Base-by-base conservation (phyloP, 75 land plant genomes). In the Selaginella moellendorffii region DNA sequence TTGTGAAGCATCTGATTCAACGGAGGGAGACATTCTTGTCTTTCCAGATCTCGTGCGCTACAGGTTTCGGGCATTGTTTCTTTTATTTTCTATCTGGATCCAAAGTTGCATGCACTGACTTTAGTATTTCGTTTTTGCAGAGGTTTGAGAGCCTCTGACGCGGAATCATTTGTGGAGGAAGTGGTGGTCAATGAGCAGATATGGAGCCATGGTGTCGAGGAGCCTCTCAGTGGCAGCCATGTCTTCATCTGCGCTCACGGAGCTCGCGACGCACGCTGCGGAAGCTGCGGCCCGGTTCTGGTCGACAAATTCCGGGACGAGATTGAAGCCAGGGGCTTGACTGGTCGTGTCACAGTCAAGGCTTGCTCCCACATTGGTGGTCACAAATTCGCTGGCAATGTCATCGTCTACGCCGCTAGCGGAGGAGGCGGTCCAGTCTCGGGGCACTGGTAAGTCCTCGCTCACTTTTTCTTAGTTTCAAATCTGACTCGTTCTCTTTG, bases 321-420 rank as follows among this genome's bases (percentile, higher is more conserved):
- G 67, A 83, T 85, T 65, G 76, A 68, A 31, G 65, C 60, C 10
- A 77, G 66, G 23, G 81, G 90, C 31, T 86, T 93, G 54, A 69
- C 65, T 21, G 82, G 71, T 29, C 73, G 80, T 31, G 84, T 89
- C 42, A 82, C 75, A 66, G 83, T 95, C 17, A 72, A 83, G 60
- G 74, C 83, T 12, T 95, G 99, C 62, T 88, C 99, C 28, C 99
- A 95, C 60, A 70, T 89, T 73, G 99, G 99, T 22, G 96, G 99
- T 20, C 99, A 95, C 60, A 95, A 82, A 64, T 95, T 83, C 75
- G 90, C 86, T 20, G 99, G 91, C 28, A 95, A 95, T 76, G 80
- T 95, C 19, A 86, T 95, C 30, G 80, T 95, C 30, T 95, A 80
- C 77, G 74, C 87, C 26, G 64, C 77, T 64, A 72, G 67, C 63